Conservation (phyloP, 441 rosid genomes). For the Erysimum pusillum region DNA sequence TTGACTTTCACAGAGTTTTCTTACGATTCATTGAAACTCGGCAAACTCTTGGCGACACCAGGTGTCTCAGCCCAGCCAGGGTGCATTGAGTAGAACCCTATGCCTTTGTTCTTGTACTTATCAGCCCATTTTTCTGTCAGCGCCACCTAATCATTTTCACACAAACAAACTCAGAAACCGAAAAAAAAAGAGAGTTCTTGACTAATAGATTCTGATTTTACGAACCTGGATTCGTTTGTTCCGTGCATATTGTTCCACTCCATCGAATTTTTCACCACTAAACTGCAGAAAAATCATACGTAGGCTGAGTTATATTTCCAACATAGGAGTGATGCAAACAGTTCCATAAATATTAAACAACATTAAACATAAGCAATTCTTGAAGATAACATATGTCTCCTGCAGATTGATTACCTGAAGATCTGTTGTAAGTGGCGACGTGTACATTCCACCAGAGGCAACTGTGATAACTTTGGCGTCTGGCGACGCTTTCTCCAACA, state of each 20-base stretch:
- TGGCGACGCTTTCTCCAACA: conserved; percentile 83
- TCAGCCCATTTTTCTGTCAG: conserved; percentile 84
- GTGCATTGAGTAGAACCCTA: conserved; percentile 89
- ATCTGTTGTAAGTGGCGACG: conserved; percentile 78
- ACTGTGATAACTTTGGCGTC: conserved; percentile 89
- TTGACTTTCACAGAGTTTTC: conserved; percentile 4
- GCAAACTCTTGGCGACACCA: conserved; percentile 78
- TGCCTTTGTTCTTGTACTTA: conserved; percentile 67
- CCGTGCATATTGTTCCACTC: conserved; percentile 75
- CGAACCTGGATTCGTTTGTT: conserved; percentile 90
- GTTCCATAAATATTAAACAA: background rate
- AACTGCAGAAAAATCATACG: conserved; percentile 54
- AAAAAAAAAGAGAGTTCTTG: no score
- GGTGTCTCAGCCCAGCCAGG: conserved; percentile 98
- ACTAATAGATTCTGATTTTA: background rate
- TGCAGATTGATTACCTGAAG: conserved; percentile 64
- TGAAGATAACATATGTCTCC: background rate
- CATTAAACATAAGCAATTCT: background rate
- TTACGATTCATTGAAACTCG: conserved; percentile 67
- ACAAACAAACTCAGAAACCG: background rate
- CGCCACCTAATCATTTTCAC: conserved; percentile 62
- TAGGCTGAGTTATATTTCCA: background rate
- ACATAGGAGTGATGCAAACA: conserved; percentile 9
- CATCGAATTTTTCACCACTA: conserved; percentile 59
- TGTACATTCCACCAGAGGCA: conserved; percentile 93